Percentiles rank a stretch among this genome's conserved stretches.
Conservation (phyloP, 202 grass and related monocot genomes). For the Setaria italica region DNA sequence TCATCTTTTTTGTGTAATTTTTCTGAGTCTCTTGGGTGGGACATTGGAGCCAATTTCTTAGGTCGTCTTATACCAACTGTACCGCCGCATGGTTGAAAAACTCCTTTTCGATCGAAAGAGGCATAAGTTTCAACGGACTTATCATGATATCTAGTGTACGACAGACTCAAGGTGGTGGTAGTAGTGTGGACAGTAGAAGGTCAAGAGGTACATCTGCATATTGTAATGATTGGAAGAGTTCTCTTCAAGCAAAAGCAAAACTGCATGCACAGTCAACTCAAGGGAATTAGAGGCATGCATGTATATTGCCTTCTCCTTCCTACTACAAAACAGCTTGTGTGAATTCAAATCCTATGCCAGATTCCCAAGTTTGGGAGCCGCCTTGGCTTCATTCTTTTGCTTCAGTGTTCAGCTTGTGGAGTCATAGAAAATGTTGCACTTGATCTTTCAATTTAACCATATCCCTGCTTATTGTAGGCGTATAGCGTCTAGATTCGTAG, state of each 20-base stretch:
- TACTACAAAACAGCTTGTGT: background rate
- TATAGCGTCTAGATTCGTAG: background rate
- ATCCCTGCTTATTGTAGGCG: background rate
- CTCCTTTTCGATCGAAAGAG: background rate
- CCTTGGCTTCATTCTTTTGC: background rate
- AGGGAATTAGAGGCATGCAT: background rate
- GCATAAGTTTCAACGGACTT: slow-evolving; percentile 18
- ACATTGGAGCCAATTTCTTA: background rate
- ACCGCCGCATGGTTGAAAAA: background rate
- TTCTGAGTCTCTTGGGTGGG: background rate
- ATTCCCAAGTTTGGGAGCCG: background rate
- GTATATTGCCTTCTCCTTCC: background rate
- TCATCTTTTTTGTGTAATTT: background rate
- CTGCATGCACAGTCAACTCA: slow-evolving; percentile 28
- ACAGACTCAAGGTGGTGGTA: background rate
- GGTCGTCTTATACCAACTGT: background rate
- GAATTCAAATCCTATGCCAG: background rate
- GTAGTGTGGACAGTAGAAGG: background rate
- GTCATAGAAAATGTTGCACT: background rate
- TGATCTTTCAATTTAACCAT: background rate
- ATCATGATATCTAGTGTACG: slow-evolving; percentile 5
- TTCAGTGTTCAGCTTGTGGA: background rate
- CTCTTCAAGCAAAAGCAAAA: slow-evolving; percentile 40
- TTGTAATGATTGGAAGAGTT: slow-evolving; percentile 19
- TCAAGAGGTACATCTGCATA: slow-evolving; percentile 37